phyloP scores from a whole-genome alignment of 1,139 yeast genomes.

The Scheffersomyces lignicola region DNA sequence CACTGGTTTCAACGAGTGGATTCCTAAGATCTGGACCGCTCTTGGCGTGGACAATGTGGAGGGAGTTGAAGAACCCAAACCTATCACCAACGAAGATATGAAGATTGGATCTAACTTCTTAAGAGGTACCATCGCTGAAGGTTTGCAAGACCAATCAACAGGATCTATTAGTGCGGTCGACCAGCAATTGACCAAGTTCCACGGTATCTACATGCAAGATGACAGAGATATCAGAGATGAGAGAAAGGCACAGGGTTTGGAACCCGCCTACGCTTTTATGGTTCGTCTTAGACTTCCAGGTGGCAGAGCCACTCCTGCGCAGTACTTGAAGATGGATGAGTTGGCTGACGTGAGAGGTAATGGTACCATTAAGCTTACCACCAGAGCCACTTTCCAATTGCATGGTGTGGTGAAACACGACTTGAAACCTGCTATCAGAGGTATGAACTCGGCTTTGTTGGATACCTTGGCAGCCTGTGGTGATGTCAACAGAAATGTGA shows the following conservation, averaged over 20 bases:
- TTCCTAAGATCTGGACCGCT: slow-evolving; percentile 80
- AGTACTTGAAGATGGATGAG: slow-evolving; percentile 84
- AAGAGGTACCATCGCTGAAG: slow-evolving; percentile 93
- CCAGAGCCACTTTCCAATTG: slow-evolving; percentile 96
- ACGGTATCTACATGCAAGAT: slow-evolving; percentile 98
- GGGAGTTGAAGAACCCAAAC: slow-evolving; percentile 93
- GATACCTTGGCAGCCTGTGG: slow-evolving; percentile 98
- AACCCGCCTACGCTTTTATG: slow-evolving; percentile 96
- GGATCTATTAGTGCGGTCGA: slow-evolving; percentile 93
- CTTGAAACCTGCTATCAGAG: slow-evolving; percentile 88
- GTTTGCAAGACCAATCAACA: slow-evolving; percentile 75
- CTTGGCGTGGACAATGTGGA: slow-evolving; percentile 83
- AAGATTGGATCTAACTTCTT: slow-evolving; percentile 81
- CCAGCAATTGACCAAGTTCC: slow-evolving; percentile 94
- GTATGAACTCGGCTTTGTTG: slow-evolving; percentile 85
- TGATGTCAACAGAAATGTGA: slow-evolving; percentile 95
- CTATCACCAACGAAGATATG: slow-evolving; percentile 94
- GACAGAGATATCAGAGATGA: slow-evolving; percentile 95
- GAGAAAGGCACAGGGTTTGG: slow-evolving; percentile 87
- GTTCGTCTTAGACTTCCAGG: slow-evolving; percentile 95
- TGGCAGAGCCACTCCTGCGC: slow-evolving; percentile 83
- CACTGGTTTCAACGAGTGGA: slow-evolving; percentile 90
- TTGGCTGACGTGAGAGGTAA: slow-evolving; percentile 84
- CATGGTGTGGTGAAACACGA: slow-evolving; percentile 93
- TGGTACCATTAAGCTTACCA: slow-evolving; percentile 90